Evolutionary conservation across 192 early-diverging fungal genomes (phyloP).

Genomic region (Phycomyces nitens): DNA sequence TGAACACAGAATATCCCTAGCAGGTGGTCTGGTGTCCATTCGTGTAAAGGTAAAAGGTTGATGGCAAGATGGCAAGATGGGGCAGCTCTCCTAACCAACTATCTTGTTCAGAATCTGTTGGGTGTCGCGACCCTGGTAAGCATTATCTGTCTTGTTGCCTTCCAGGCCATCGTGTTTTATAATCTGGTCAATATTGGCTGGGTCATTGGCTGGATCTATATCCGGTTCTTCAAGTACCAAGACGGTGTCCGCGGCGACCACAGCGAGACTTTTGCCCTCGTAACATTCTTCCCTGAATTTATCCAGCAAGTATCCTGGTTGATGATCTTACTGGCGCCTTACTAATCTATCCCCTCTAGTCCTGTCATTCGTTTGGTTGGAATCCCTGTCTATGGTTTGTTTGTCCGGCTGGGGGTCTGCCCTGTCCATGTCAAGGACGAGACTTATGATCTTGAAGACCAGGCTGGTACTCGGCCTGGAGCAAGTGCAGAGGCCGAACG

Average conservation of each 20-base stretch:
- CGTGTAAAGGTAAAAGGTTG: constrained; percentile 71
- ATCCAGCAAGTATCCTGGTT: constrained; percentile 51
- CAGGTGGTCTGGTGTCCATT: constrained; percentile 60
- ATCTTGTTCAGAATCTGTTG: constrained; percentile 39
- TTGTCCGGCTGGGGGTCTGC: constrained; percentile 53
- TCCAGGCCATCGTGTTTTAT: constrained; percentile 53
- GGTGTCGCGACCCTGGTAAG: constrained; percentile 41
- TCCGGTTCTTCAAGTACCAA: constrained; percentile 79
- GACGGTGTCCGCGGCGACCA: constrained; percentile 82
- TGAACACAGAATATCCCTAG: constrained; percentile 72
- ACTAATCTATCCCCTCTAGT: constrained; percentile 28
- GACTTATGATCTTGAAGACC: constrained; percentile 42
- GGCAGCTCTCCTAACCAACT: too few species aligned
- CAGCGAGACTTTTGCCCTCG: constrained; percentile 87
- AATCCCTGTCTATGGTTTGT: constrained; percentile 54
- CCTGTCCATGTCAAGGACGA: constrained; percentile 26
- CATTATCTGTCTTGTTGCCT: constrained; percentile 41
- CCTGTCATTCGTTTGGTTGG: constrained; percentile 63
- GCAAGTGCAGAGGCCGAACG: constrained; percentile 64
- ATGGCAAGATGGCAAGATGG: too few species aligned
- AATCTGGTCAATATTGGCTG: constrained; percentile 74
- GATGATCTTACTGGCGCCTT: not conserved
- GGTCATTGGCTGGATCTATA: constrained; percentile 74
- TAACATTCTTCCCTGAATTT: constrained; percentile 86
- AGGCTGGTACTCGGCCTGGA: constrained; percentile 26